Evolutionary conservation across 2,329 filamentous ascomycete species (phyloP), one percentile per base, ranked within the genome.

Genomic region (Mariannaea sp.): DNA sequence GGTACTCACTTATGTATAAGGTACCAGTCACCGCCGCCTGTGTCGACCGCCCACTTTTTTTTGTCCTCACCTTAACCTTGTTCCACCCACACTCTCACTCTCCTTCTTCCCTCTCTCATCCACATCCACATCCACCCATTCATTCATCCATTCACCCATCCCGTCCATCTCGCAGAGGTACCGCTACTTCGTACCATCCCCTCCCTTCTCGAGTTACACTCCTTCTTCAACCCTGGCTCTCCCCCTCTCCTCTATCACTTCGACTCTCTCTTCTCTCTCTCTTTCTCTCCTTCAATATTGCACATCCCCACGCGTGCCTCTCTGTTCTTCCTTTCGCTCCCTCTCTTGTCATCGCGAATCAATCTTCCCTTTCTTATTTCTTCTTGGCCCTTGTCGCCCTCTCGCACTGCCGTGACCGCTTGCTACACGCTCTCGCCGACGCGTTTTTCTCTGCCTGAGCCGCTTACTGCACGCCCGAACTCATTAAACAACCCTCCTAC

Each of bases 381-480:
- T 24, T 33, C 26, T 26, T 22, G 30, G 30, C 19, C 32, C 35
- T 17, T 27, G 26, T 14, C 14, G 24, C 14, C 33, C 40, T 14
- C 40, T 19, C 40, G 33, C 35, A 26, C 40, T 14, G 16, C 24
- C 46, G 17, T 12, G 27, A 20, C 27, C 26, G 30, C 51, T 43
- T 22, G 39, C 51, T 24, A 8, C 22, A 5, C 22, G 22, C 22
- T 24, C 8, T 24, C 22, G 5, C 22, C 22, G 24, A 29, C 42
- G 50, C 40, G 33, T 39, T 47, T 36, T 56, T 32, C 58, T 49
- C 58, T 49, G 53, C 58, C 55, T 47, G 36, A 52, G 50, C 47
- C 62, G 51, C 53, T 56, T 60, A 49, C 63, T 57, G 53, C 55
- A 57, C 26, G 40, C 46, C 55, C 53, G 53, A 56, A 45, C 53